Evolutionary conservation across 75 land plant genomes (phyloP), one percentile per base, ranked within the genome.

Genomic region (Chamaecyparis obtusa): DNA sequence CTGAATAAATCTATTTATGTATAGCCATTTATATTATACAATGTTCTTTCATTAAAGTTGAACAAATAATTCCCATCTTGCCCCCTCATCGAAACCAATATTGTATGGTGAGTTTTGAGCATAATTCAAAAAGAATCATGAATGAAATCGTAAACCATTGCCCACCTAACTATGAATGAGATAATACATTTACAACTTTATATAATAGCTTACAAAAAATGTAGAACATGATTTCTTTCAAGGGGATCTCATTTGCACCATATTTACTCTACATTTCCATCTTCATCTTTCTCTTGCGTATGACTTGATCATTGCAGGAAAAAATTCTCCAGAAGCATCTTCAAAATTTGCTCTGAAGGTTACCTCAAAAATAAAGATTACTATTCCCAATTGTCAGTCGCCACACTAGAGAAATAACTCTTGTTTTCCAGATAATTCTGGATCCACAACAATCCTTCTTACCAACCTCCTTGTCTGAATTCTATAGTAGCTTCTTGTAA

Each of bases 401-500:
- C 36, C 35, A 24, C 11, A 2, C 32, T 72, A 72, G 36, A 72
- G 8, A 24, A 64, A 9, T 72, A 72, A 10, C 10, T 33, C 33
- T 32, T 72, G 76, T 72, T 72, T 72, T 10, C 33, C 69, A 72
- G 36, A 33, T 33, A 5, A 64, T 21, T 64, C 69, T 64, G 69
- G 69, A 64, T 24, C 69, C 7, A 21, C 27, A 21, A 64, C 8
- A 0, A 21, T 64, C 69, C 5, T 21, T 57, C 84, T 84, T 55
- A 84, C 85, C 85, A 84, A 33, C 85, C 85, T 33, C 85, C 85
- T 84, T 86, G 87, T 37, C 72, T 91, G 83, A 87, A 78, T 72
- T 90, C 88, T 15, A 82, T 83, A 8, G 89, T 87, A 14, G 89
- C 94, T 86, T 90, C 88, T 76, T 93, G 93, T 81, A 93, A 49